phyloP scores from a whole-genome alignment of 139 green algal species.

The Chlorella sp. region DNA sequence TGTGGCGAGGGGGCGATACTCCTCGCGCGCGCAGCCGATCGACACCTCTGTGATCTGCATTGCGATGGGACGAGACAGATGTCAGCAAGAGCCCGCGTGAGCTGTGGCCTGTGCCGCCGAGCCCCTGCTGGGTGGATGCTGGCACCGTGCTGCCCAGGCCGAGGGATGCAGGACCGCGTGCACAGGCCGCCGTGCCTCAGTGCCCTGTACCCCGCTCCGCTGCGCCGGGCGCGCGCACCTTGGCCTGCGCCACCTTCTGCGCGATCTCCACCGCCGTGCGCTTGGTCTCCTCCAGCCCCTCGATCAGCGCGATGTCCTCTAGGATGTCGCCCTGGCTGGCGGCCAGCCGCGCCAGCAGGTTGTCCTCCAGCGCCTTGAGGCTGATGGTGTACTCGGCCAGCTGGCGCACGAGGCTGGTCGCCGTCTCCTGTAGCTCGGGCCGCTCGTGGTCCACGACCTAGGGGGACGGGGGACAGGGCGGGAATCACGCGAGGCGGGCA shows the following conservation, averaged over 20 bases:
- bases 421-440: slow-evolving; percentile 79
- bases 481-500: no score
- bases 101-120: no score
- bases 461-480: neutral
- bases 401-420: slow-evolving; percentile 62
- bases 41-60: slow-evolving; percentile 56
- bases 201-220: no score
- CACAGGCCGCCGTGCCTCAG: no score
- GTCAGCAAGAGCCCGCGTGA: no score
- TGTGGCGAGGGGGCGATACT: slow-evolving; percentile 77
- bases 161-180: no score
- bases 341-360: slow-evolving; percentile 62
- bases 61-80: no score
- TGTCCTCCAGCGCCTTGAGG: slow-evolving; percentile 88
- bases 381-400: slow-evolving; percentile 87
- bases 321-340: slow-evolving; percentile 82
- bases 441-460: slow-evolving; percentile 81
- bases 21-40: slow-evolving; percentile 77
- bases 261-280: slow-evolving; percentile 81
- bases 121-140: no score
- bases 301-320: slow-evolving; percentile 90
- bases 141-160: no score
- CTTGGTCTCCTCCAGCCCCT: slow-evolving; percentile 94
- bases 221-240: slow-evolving; percentile 33
- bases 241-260: slow-evolving; percentile 79